These are phyloP conservation scores for Cymbopogon citratus DNA, from an alignment of 176 grass and related monocot species.

Conservation along the genomic window DNA sequence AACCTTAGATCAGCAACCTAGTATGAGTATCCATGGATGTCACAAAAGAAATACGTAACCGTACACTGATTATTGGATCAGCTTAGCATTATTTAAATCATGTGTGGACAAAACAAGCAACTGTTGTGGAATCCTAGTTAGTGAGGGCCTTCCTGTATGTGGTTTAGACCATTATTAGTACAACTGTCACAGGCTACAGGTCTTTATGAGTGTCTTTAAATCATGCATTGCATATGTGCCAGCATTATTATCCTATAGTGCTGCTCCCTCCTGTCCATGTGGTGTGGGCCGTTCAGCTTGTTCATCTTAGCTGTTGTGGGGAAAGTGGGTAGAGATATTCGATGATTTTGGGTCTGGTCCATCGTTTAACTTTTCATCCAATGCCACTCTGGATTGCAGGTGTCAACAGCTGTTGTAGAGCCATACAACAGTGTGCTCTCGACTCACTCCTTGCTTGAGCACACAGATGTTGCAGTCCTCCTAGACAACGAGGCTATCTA, in stretches of 20 bases:
- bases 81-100: background rate
- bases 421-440: conserved; percentile 99
- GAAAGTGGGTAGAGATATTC: conserved; percentile 1
- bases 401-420: conserved; percentile 98
- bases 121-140: background rate
- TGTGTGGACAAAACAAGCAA: conserved; percentile 1
- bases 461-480: conserved; percentile 84
- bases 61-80: background rate
- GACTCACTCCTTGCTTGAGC: conserved; percentile 96
- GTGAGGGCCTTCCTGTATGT: conserved; percentile 4
- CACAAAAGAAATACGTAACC: background rate
- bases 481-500: conserved; percentile 94
- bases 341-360: conserved; percentile 1
- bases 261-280: conserved; percentile 11
- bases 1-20: background rate
- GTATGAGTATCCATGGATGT: background rate
- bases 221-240: background rate
- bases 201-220: conserved; percentile 6
- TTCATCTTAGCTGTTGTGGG: conserved; percentile 48
- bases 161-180: background rate
- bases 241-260: conserved; percentile 26
- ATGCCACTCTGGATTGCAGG: conserved; percentile 50
- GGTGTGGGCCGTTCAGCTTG: conserved; percentile 22
- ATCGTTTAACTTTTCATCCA: conserved; percentile 20
- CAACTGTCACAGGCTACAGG: background rate